Evolutionary conservation across 768 basidiomycete genomes (phyloP), one percentile per base, ranked within the genome.

Genomic region (Russula virescens): DNA sequence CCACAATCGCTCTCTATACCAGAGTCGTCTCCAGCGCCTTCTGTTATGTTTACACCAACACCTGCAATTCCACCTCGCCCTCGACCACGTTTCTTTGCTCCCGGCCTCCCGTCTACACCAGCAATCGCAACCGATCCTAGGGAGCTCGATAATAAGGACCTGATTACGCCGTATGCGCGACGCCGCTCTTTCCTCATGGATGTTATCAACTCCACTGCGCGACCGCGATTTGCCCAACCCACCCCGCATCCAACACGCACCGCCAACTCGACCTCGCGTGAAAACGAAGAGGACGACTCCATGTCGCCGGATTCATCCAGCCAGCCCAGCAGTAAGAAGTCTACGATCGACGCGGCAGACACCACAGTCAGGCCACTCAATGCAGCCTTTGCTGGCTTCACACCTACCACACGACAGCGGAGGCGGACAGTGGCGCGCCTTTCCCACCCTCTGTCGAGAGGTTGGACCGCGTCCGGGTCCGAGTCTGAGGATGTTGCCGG

Each of bases 121-220:
- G 63, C 35, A 14, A 46, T 60, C 38, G 35, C 45, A 18, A 40
- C 55, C n/a, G 63, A 61, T 8, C 71, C 77, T 14, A 46, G 58
- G 19, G 57, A 14, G 19, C 19, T 25, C 16, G 53, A 69, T 5
- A 61, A 35, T 14, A 63, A 69, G 5, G 80, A 83, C 45, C 80
- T 80, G 3, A 72, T 85, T 47, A 93, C 90, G 2, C 91, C 89
- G 2, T 78, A 81, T 65, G 82, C 85, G 14, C 85, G 88, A 63
- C 84, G 89, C 45, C 83, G 85, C 18, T 91, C 89, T 1, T 93
- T 94, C 76, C 81, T 94, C 14, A 81, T 94, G 43, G 85, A 85
- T 10, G 87, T 94, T 9, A 88, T 94, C 70, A 88, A 91, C 69
- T 91, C 91, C 6, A 90, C 87, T 1, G 77, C 88, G 5, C 85